Base-by-base conservation (phyloP, 306 rosid species). In the Alnus rubra region DNA sequence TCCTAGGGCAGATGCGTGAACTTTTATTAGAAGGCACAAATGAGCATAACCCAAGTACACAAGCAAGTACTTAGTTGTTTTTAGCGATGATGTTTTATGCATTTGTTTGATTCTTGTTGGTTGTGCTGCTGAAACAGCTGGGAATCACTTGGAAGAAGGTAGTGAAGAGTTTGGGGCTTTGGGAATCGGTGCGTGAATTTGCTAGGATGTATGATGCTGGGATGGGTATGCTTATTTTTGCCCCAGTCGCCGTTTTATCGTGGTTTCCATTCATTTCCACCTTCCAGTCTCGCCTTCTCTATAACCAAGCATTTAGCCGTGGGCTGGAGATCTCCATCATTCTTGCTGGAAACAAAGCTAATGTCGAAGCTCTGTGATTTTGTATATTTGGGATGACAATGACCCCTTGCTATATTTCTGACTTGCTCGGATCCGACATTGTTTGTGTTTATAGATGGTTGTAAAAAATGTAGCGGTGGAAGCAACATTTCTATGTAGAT, bases 261-360 rank as follows among this genome's bases (percentile, higher is more conserved):
- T 95, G 98, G 98, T 95, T 95, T 87, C 98, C 98, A 0, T 95
- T 95, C 88, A 76, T 95, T 79, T 91, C 98, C 52, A 95, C 98
- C 31, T 93, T 95, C 87, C 98, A 92, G 82, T 95, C 98, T 71
- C 98, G 98, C 55, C 97, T 95, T 75, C 94, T 95, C 76, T 95
- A 91, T 64, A 95, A 95, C 82, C 99, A 95, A 91, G 99, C 99
- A 45, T 95, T 93, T 78, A 95, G 98, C 75, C 99, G 99, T 45
- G 99, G 99, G 52, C 87, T 95, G 83, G 98, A 95, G 83, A 95
- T 95, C 79, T 95, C 99, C 2, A 81, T 95, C 87, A 95, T 95
- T 87, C 99, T 95, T 70, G 90, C 99, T 37, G 99, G 99, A 82
- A 95, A 93, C 84, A 95, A 93, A 80, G 96, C 99, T 50, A 95